Conservation (phyloP, 441 rosid species). For the Pelargonium myrrhifolium region DNA sequence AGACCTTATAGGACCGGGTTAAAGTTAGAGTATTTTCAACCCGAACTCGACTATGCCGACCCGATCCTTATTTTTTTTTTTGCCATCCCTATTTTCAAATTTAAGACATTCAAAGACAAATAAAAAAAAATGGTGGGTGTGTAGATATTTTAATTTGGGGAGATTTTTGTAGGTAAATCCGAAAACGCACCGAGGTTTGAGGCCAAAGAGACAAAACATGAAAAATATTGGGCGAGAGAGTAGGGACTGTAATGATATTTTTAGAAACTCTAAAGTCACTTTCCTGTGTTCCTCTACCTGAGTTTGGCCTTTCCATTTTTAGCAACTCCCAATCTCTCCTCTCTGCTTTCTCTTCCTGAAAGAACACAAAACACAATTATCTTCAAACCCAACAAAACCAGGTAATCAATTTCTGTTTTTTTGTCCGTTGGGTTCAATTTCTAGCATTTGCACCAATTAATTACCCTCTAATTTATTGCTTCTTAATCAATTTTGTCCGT, state of each 20-base stretch:
- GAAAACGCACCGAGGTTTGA: neutral
- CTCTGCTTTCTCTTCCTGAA: conserved; percentile 12
- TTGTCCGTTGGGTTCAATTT: neutral
- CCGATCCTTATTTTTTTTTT: too few species aligned
- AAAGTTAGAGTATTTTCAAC: too few species aligned
- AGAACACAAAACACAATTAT: conserved; percentile 1
- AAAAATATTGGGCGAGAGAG: neutral
- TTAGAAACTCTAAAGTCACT: neutral
- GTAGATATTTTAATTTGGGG: neutral
- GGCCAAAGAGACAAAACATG: neutral
- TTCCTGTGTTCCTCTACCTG: neutral
- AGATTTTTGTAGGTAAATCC: neutral
- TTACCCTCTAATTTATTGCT: neutral
- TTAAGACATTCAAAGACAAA: too few species aligned
- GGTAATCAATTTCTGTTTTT: neutral
- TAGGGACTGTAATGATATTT: neutral
- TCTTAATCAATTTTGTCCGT: neutral
- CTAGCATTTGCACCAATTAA: neutral
- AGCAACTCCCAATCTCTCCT: conserved; percentile 19
- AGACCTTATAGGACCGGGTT: too few species aligned
- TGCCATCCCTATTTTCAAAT: too few species aligned
- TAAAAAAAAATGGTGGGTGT: neutral
- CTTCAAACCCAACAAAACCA: conserved; percentile 10
- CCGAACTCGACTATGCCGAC: too few species aligned
- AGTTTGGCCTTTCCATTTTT: conserved; percentile 25